phyloP scores from a whole-genome alignment of 108 stramenopile genomes.

The Licmophora abbreviata region DNA sequence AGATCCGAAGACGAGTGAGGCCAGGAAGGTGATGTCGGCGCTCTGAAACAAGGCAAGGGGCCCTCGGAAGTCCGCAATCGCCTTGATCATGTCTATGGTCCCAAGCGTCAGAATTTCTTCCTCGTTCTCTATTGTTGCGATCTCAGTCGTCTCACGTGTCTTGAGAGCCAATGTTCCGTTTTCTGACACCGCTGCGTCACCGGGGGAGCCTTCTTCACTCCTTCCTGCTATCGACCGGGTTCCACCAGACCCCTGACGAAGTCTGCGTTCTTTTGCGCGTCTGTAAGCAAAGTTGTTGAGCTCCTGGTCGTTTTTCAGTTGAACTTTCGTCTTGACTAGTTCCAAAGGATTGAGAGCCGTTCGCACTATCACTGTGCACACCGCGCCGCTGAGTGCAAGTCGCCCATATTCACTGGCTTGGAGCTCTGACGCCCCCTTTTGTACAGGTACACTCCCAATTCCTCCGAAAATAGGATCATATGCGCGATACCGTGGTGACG shows the following conservation, averaged over 20 bases:
- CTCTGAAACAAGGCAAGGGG: slow-evolving; percentile 70
- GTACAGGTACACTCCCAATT: slow-evolving; percentile 68
- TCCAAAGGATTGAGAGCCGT: slow-evolving; percentile 81
- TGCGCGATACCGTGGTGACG: slow-evolving; percentile 51
- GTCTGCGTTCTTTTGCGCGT: not conserved
- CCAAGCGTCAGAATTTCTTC: slow-evolving; percentile 26
- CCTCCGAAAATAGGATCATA: slow-evolving; percentile 78
- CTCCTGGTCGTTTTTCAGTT: slow-evolving; percentile 73
- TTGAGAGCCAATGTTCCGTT: not conserved
- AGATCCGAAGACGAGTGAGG: slow-evolving; percentile 76
- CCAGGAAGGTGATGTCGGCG: slow-evolving; percentile 84
- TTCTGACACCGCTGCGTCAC: not conserved
- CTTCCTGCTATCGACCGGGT: not conserved
- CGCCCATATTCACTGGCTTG: slow-evolving; percentile 60
- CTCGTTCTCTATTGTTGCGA: slow-evolving; percentile 9
- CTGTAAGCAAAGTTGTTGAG: slow-evolving; percentile 34
- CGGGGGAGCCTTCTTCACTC: not conserved
- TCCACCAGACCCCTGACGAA: not conserved
- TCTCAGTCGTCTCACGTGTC: slow-evolving; percentile 10
- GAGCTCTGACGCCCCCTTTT: slow-evolving; percentile 55
- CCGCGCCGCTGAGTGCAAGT: slow-evolving; percentile 68
- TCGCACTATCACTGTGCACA: slow-evolving; percentile 76
- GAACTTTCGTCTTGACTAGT: slow-evolving; percentile 83
- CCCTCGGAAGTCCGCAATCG: slow-evolving; percentile 55
- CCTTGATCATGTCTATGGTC: slow-evolving; percentile 45